A percentile compares a stretch with the other conserved stretches of the same genome.
Evolutionary conservation across 768 basidiomycete genomes (phyloP).

Genomic region (Phlebiopsis flavidoalba): DNA sequence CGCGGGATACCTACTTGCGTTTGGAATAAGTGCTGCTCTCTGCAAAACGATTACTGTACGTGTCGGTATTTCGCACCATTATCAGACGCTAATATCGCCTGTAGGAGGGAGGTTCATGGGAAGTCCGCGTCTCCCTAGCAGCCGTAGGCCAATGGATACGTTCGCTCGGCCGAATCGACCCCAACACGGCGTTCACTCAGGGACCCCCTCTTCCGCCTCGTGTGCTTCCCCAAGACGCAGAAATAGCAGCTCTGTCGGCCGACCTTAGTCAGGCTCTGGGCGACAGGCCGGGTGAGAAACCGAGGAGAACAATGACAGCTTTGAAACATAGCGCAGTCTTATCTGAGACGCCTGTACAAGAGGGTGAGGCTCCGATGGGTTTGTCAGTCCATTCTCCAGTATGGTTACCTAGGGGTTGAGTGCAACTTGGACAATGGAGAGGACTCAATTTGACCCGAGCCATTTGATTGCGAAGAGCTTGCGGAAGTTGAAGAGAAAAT

Average conservation of each 20-base stretch:
- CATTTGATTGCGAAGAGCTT: too few relatives aligned
- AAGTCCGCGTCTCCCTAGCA: slow-evolving; percentile 54
- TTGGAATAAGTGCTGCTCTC: slow-evolving; percentile 53
- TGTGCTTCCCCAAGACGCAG: slow-evolving; percentile 27
- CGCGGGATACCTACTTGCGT: slow-evolving; percentile 53
- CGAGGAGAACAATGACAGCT: slow-evolving; percentile 29
- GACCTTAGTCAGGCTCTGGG: slow-evolving; percentile 23
- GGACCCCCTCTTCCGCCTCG: slow-evolving; percentile 36
- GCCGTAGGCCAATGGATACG: slow-evolving; percentile 53
- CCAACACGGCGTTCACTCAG: slow-evolving; percentile 36
- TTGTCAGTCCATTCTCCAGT: slow-evolving; percentile 25
- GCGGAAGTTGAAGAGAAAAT: too few relatives aligned
- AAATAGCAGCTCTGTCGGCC: slow-evolving; percentile 31
- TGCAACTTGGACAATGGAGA: too few relatives aligned
- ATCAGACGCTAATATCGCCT: background rate
- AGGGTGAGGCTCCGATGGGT: slow-evolving; percentile 32
- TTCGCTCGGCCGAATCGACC: slow-evolving; percentile 41
- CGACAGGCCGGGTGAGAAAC: slow-evolving; percentile 5
- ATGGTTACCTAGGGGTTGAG: slow-evolving; percentile 21
- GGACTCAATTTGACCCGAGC: too few relatives aligned
- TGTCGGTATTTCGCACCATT: background rate
- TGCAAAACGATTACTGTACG: slow-evolving; percentile 44
- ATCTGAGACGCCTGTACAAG: slow-evolving; percentile 35
- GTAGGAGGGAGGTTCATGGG: slow-evolving; percentile 59
- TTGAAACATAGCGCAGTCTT: slow-evolving; percentile 43